Base-by-base conservation (phyloP, 2,329 filamentous ascomycete genomes). In the Immersiporthe knoxdaviesiana region DNA sequence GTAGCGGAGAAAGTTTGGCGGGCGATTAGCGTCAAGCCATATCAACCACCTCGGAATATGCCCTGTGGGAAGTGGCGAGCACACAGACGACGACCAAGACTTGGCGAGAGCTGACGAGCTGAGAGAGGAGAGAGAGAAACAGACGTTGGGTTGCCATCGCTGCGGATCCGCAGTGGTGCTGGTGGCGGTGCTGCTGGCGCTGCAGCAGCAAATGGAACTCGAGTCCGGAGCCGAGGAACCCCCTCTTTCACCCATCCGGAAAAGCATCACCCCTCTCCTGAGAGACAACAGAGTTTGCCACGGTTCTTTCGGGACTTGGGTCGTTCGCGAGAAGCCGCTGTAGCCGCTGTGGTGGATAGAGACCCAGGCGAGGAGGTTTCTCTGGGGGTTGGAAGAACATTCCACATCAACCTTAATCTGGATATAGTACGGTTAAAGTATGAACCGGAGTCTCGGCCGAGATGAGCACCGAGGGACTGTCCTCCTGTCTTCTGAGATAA, bases 101-200 rank as follows among this genome's bases (percentile, higher is more conserved):
- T 41, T 18, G 41, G 16, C 41, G 41, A 21, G 12, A 18, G 16
- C 41, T 44, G 41, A 18, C 21, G 44, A 47, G 44, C 7, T 3
- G 44, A 47, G 44, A 7, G 37, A 12, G 37, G 35, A n/a, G 35
- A 8, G 41, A 16, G 6, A n/a, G n/a, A n/a, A n/a, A n/a, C n/a
- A 10, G 44, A 47, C 18, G 44, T n/a, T 47, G 44, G 44, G 44
- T 47, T 47, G 44, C 44, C 44, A 47, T 65, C 54, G 64, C 50
- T 68, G 67, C 67, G 63, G 67, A 66, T 66, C 67, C 67, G 63
- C 63, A 47, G 59, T 5, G 21, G 12, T 32, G 47, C 30, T 56
- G 16, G 12, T 16, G 11, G 6, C 7, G 18, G 2, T 16, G 39
- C 39, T 14, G 6, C 41, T 44, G 41, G n/a, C n/a, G n/a, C n/a